A percentile compares a stretch with the other conserved stretches of the same genome.
Conservation (phyloP, 768 basidiomycete genomes). For the Leccinum pellstonianum region DNA sequence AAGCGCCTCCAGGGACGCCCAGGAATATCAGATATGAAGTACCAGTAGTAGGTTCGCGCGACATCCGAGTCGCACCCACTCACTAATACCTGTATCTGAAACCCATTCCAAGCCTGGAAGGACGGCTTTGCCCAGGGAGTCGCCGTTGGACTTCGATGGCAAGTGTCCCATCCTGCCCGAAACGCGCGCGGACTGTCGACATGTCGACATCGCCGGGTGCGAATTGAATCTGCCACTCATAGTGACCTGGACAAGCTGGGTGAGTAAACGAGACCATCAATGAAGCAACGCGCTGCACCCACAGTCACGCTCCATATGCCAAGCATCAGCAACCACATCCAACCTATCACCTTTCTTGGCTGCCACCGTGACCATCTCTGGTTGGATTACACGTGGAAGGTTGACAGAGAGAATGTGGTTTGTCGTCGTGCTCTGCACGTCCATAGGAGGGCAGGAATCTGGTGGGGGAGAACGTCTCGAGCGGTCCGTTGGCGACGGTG, state of each 20-base stretch:
- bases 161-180: constrained; percentile 46
- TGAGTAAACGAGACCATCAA: constrained; percentile 6
- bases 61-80: neutral
- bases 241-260: constrained; percentile 43
- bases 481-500: constrained; percentile 32
- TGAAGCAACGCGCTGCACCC: constrained; percentile 28
- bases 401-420: constrained; percentile 47
- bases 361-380: constrained; percentile 65
- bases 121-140: constrained; percentile 26
- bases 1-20: constrained; percentile 1
- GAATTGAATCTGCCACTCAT: constrained; percentile 60
- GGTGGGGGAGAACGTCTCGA: constrained; percentile 32
- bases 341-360: constrained; percentile 59
- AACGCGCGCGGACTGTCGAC: constrained; percentile 48
- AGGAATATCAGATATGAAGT: constrained; percentile 4
- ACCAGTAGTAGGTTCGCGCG: neutral
- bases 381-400: constrained; percentile 47
- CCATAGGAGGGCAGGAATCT: constrained; percentile 43
- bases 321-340: constrained; percentile 58
- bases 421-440: constrained; percentile 39
- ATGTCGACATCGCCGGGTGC: constrained; percentile 55
- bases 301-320: constrained; percentile 62
- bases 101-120: constrained; percentile 27
- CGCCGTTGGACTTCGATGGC: constrained; percentile 44
- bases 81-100: constrained; percentile 28